Conservation (phyloP, 495 filamentous ascomycete species). For the Aspergillus hancockii region DNA sequence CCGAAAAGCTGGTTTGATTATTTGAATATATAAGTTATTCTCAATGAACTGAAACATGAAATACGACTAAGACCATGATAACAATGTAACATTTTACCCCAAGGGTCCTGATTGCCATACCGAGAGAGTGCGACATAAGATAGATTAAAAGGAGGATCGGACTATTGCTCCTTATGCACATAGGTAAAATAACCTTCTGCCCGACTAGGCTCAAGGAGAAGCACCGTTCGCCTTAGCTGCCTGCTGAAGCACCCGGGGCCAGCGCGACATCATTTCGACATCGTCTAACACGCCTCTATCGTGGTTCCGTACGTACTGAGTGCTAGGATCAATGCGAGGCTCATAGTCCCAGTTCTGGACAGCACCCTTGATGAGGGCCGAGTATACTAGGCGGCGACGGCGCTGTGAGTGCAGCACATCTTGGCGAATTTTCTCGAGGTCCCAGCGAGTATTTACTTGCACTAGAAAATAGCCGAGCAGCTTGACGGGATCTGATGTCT, state of each 20-base stretch:
- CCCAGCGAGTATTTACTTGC: slow-evolving; percentile 69
- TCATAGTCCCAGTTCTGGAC: slow-evolving; percentile 78
- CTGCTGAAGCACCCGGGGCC: slow-evolving; percentile 45
- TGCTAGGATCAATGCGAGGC: slow-evolving; percentile 67
- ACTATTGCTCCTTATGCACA: too few relatives aligned
- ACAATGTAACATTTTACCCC: too few relatives aligned
- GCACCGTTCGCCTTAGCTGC: slow-evolving; percentile 26
- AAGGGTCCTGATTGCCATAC: too few relatives aligned
- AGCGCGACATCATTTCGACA: slow-evolving; percentile 47
- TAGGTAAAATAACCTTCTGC: too few relatives aligned
- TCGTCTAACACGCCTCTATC: slow-evolving; percentile 48
- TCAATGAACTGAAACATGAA: too few relatives aligned
- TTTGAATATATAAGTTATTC: too few relatives aligned
- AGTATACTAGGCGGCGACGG: slow-evolving; percentile 69
- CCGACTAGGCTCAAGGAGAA: too few relatives aligned
- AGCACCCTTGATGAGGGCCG: slow-evolving; percentile 67
- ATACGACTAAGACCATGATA: too few relatives aligned
- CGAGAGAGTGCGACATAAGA: too few relatives aligned
- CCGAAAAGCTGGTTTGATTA: too few relatives aligned
- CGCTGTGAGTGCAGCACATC: slow-evolving; percentile 73
- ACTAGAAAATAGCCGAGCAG: slow-evolving; percentile 59
- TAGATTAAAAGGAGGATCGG: too few relatives aligned
- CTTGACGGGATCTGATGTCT: slow-evolving; percentile 45
- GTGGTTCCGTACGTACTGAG: slow-evolving; percentile 62
- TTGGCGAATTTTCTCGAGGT: slow-evolving; percentile 67